Percentiles rank a stretch among this genome's conserved stretches.
Conservation (phyloP, 306 rosid genomes). For the Trifolium subterraneum region DNA sequence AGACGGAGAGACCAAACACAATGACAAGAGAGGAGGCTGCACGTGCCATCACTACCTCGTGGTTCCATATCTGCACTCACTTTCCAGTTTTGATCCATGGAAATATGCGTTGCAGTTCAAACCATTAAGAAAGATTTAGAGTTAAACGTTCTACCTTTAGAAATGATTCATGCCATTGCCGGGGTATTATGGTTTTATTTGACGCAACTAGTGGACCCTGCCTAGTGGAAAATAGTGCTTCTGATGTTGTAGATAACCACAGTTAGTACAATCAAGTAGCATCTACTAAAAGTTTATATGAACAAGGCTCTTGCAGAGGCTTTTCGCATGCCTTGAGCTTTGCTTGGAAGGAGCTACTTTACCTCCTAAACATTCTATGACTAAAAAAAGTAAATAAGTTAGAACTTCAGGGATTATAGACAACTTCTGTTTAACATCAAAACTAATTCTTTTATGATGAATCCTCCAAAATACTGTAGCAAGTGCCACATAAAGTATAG, state of each 20-base stretch:
- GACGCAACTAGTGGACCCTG: not conserved
- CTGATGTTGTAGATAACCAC: not conserved
- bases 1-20: too few relatives aligned
- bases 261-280: not conserved
- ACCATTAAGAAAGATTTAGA: slow-evolving; percentile 5
- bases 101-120: too few relatives aligned
- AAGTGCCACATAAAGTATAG: slow-evolving; percentile 30
- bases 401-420: not conserved
- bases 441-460: slow-evolving; percentile 14
- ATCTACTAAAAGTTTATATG: not conserved
- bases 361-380: slow-evolving; percentile 13
- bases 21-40: too few relatives aligned
- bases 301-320: not conserved
- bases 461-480: slow-evolving; percentile 32
- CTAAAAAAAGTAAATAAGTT: not conserved
- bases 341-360: slow-evolving; percentile 16
- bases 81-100: too few relatives aligned
- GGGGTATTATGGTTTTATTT: not conserved
- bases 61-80: too few relatives aligned
- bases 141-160: slow-evolving; percentile 1
- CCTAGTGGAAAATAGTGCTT: not conserved
- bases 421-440: slow-evolving; percentile 3
- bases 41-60: too few relatives aligned
- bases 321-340: slow-evolving; percentile 17
- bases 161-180: not conserved